Percentiles rank a stretch among this genome's conserved stretches.
Conservation (phyloP, 2,329 filamentous ascomycete species). For the Dichotomopilus funicola region DNA sequence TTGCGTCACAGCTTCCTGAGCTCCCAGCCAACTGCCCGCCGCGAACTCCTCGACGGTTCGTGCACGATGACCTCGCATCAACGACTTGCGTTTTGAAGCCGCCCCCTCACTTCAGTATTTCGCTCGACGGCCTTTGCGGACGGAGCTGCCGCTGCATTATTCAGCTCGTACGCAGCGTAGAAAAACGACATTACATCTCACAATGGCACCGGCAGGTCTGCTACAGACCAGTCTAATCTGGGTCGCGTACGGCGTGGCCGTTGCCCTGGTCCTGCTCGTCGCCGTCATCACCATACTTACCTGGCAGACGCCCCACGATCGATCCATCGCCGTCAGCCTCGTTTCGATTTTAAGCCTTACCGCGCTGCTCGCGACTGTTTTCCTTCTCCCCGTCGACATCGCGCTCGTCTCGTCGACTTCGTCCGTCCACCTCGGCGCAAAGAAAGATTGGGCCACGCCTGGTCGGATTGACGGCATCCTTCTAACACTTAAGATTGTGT, state of each 20-base stretch:
- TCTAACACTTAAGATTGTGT: constrained; percentile 75
- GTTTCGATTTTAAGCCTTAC: constrained; percentile 85
- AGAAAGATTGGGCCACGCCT: constrained; percentile 93
- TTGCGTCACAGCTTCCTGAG: constrained; percentile 20
- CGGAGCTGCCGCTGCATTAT: no score
- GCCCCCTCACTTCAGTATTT: neutral
- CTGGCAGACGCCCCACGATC: constrained; percentile 84
- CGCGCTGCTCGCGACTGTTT: constrained; percentile 79
- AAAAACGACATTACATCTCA: constrained; percentile 5
- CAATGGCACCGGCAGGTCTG: constrained; percentile 43
- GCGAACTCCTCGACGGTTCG: neutral
- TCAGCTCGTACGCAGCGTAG: no score
- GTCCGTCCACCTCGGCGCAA: constrained; percentile 65
- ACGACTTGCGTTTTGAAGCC: constrained; percentile 3
- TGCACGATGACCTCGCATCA: neutral
- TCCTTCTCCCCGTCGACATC: constrained; percentile 91
- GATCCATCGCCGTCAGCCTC: constrained; percentile 71
- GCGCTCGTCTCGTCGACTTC: constrained; percentile 88
- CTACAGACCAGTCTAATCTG: constrained; percentile 89
- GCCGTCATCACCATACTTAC: constrained; percentile 82
- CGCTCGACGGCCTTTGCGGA: neutral
- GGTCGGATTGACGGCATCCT: constrained; percentile 72
- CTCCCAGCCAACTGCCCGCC: neutral
- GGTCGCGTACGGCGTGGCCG: constrained; percentile 81
- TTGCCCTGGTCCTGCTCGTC: constrained; percentile 68